A percentile compares a stretch with the other conserved stretches of the same genome.
phyloP scores from a whole-genome alignment of 257 asterid species.

The Przewalskia tangutica region DNA sequence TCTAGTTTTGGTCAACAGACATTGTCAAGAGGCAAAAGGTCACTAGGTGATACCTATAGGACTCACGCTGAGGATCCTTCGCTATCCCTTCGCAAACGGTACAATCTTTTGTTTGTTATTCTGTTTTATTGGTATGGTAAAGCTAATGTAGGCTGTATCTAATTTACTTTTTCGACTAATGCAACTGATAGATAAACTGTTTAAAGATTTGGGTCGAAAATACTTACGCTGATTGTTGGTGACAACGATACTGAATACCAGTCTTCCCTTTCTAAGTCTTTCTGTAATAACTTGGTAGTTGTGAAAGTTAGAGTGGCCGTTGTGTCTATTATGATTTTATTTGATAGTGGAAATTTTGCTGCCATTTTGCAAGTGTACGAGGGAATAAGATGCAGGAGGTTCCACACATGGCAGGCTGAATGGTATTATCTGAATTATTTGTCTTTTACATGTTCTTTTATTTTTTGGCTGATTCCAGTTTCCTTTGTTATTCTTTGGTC shows the following conservation, averaged over 20 bases:
- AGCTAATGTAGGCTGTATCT: neutral
- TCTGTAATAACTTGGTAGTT: neutral
- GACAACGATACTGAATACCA: neutral
- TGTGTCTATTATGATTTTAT: neutral
- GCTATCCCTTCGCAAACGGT: slow-evolving; percentile 24
- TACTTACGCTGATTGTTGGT: neutral
- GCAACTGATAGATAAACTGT: neutral
- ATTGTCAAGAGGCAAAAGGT: slow-evolving; percentile 37
- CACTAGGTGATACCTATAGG: slow-evolving; percentile 12
- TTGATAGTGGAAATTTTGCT: slow-evolving; percentile 4
- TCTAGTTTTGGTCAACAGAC: slow-evolving; percentile 9
- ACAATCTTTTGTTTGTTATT: neutral
- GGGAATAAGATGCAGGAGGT: slow-evolving; percentile 20
- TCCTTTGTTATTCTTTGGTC: neutral
- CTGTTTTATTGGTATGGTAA: neutral
- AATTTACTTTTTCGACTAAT: neutral
- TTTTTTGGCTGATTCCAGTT: neutral
- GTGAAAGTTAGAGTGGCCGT: neutral
- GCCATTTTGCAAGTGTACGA: slow-evolving; percentile 23
- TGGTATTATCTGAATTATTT: slow-evolving; percentile 19
- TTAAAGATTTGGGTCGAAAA: neutral
- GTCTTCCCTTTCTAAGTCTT: neutral
- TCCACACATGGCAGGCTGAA: slow-evolving; percentile 14
- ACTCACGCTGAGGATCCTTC: slow-evolving; percentile 15
- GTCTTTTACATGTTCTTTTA: neutral